phyloP scores from a whole-genome alignment of 805 yeast species.

The Starmerella floris region DNA sequence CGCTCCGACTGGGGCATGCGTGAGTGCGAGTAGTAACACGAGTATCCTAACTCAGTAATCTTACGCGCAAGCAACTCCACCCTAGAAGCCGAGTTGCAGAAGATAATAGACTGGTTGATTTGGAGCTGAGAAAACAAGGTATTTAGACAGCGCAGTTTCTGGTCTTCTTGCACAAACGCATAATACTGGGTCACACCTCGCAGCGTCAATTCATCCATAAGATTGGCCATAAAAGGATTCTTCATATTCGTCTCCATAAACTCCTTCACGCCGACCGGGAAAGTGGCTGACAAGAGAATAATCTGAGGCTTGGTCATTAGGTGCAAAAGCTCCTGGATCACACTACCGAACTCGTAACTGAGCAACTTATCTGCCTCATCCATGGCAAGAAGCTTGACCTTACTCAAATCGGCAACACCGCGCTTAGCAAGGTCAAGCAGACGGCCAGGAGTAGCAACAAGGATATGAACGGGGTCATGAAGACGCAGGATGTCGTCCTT shows the following conservation, averaged over 20 bases:
- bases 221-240: conserved; percentile 87
- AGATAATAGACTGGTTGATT: conserved; percentile 91
- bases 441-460: conserved; percentile 98
- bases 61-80: conserved; percentile 92
- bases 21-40: conserved; percentile 95
- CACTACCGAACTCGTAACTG: conserved; percentile 73
- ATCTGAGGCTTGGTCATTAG: conserved; percentile 73
- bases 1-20: conserved; percentile 95
- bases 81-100: conserved; percentile 92
- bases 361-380: conserved; percentile 98
- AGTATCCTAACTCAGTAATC: conserved; percentile 89
- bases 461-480: conserved; percentile 80
- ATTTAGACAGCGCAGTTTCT: conserved; percentile 89
- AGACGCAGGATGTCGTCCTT: conserved; percentile 90
- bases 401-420: conserved; percentile 71
- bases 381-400: conserved; percentile 82
- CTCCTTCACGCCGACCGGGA: conserved; percentile 84
- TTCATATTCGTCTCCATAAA: conserved; percentile 84
- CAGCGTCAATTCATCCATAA: conserved; percentile 94
- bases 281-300: conserved; percentile 87
- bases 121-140: conserved; percentile 87
- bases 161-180: conserved; percentile 95
- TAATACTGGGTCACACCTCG: conserved; percentile 95
- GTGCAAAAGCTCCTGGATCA: conserved; percentile 72
- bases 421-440: conserved; percentile 87